Evolutionary conservation across 345 rosid species (phyloP).

Genomic region (Adansonia digitata): DNA sequence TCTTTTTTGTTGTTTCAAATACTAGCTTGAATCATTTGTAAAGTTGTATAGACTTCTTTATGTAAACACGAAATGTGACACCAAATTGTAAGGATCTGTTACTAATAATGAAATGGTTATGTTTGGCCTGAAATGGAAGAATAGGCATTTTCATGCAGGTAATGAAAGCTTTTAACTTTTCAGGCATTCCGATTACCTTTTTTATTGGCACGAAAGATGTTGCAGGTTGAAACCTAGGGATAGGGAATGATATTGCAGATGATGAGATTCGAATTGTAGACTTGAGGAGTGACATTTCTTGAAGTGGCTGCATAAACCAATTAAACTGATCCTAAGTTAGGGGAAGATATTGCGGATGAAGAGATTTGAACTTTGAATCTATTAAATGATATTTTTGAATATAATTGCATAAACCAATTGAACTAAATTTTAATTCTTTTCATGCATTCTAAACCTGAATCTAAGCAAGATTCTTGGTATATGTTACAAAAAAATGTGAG

Average conservation of each 20-base stretch:
- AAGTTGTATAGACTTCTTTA: conserved; percentile 34
- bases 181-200: too few relatives aligned
- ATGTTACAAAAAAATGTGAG: not conserved
- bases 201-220: too few relatives aligned
- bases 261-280: too few relatives aligned
- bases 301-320: too few relatives aligned
- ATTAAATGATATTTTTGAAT: too few relatives aligned
- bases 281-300: too few relatives aligned
- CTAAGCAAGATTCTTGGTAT: not conserved
- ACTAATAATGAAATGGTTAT: not conserved
- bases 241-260: too few relatives aligned
- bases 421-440: not conserved
- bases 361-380: too few relatives aligned
- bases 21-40: conserved; percentile 26
- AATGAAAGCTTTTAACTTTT: not conserved
- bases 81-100: conserved; percentile 19
- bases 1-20: conserved; percentile 1
- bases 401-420: too few relatives aligned
- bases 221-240: too few relatives aligned
- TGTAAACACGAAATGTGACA: conserved; percentile 28
- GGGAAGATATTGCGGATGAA: too few relatives aligned
- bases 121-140: not conserved
- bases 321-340: too few relatives aligned
- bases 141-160: not conserved
- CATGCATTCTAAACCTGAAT: not conserved